These are phyloP conservation scores for Neurospora pannonica DNA, from an alignment of 495 filamentous ascomycete species.

Conservation along the genomic window DNA sequence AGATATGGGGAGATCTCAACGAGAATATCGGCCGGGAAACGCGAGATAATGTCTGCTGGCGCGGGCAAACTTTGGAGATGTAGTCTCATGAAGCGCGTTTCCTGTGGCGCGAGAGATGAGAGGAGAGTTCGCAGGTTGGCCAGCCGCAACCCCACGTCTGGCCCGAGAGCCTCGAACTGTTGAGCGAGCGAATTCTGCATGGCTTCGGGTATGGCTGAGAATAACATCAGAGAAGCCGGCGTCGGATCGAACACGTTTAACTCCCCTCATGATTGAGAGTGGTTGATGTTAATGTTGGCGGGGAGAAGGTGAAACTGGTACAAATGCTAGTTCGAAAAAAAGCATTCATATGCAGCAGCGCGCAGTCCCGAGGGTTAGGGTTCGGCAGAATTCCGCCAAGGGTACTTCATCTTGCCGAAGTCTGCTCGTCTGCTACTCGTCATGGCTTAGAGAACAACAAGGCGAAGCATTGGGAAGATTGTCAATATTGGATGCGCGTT, in stretches of 20 bases:
- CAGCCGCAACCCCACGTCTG: slow-evolving; percentile 1
- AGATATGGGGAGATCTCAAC: slow-evolving; percentile 17
- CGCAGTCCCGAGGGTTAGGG: neutral
- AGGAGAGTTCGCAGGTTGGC: slow-evolving; percentile 1
- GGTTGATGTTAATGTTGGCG: neutral
- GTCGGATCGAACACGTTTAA: neutral
- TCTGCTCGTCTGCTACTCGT: neutral
- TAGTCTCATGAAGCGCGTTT: slow-evolving; percentile 16
- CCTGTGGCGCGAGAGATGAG: slow-evolving; percentile 10
- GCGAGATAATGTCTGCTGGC: slow-evolving; percentile 18
- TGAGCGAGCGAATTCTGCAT: neutral
- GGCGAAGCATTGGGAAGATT: neutral
- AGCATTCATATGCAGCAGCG: neutral
- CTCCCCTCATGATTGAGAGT: neutral
- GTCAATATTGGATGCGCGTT: neutral
- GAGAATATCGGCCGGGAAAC: slow-evolving; percentile 25
- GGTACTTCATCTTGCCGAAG: neutral
- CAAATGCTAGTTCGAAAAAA: neutral
- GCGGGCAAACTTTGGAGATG: slow-evolving; percentile 11
- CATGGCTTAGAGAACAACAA: neutral
- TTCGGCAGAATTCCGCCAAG: neutral
- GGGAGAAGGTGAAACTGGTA: neutral
- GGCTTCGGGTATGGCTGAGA: neutral
- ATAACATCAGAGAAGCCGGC: neutral
- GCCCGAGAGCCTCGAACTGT: slow-evolving; percentile 1